Conservation (phyloP, 345 rosid species). For the Brassica nigra region DNA sequence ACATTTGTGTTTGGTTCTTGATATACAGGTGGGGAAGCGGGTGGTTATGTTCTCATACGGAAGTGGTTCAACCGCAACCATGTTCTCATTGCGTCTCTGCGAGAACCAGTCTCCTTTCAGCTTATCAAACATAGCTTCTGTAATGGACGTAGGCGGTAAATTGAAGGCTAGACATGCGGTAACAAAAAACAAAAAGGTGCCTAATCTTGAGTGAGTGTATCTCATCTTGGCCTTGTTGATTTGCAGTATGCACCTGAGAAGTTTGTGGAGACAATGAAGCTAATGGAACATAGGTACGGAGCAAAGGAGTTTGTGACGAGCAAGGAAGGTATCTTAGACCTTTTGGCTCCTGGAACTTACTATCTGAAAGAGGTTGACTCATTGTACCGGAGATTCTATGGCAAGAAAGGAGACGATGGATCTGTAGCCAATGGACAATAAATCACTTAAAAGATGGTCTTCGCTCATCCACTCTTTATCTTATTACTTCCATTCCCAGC, state of each 20-base stretch:
- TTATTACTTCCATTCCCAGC: constrained; percentile 2
- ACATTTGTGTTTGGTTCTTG: constrained; percentile 6
- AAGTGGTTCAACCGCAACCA: constrained; percentile 88
- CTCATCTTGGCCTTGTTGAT: not conserved
- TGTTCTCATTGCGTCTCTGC: constrained; percentile 76
- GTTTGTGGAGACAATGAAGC: constrained; percentile 80
- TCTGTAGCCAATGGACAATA: constrained; percentile 70
- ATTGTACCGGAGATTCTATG: constrained; percentile 90
- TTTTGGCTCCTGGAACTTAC: constrained; percentile 85
- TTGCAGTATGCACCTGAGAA: constrained; percentile 79
- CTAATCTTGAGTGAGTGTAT: not conserved
- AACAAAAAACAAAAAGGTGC: not conserved
- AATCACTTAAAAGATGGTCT: constrained; percentile 7
- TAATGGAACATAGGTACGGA: constrained; percentile 98
- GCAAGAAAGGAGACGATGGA: constrained; percentile 66
- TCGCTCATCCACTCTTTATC: not conserved
- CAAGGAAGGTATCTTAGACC: constrained; percentile 68
- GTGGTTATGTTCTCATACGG: constrained; percentile 93
- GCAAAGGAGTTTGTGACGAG: constrained; percentile 91
- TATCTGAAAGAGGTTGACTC: constrained; percentile 93
- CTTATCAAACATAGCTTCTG: constrained; percentile 72
- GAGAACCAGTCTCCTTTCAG: constrained; percentile 74
- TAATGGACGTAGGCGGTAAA: constrained; percentile 72
- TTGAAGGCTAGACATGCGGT: constrained; percentile 86
- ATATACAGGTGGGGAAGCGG: constrained; percentile 72